These are phyloP conservation scores for Guillardia theta DNA, from an alignment of 78 protist species.

Conservation along the genomic window DNA sequence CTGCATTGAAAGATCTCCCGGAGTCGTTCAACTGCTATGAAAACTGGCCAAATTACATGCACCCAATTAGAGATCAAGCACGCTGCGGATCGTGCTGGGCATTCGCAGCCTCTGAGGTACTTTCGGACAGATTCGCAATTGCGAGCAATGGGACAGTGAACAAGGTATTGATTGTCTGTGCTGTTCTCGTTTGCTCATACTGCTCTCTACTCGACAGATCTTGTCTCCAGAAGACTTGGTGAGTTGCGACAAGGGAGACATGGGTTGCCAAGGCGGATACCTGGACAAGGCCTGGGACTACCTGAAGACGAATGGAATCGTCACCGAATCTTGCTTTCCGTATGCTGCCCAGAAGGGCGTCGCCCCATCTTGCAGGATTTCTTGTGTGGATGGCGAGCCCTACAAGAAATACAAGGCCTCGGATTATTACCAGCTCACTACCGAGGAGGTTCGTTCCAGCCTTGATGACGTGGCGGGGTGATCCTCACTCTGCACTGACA, in stretches of 20 bases:
- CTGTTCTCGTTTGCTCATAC: not conserved
- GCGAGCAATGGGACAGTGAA: not conserved
- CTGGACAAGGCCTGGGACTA: constrained; percentile 48
- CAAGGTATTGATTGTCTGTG: not conserved
- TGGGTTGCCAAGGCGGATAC: constrained; percentile 54
- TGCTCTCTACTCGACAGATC: not conserved
- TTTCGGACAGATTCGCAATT: not conserved
- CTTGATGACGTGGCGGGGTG: no score
- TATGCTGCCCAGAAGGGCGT: not conserved
- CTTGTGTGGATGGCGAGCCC: not conserved
- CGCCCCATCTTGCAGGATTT: not conserved
- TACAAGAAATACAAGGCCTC: not conserved
- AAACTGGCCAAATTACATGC: not conserved
- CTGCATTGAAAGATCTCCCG: not conserved
- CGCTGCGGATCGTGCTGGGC: constrained; percentile 67
- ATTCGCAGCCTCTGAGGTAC: constrained; percentile 44
- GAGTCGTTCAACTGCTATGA: not conserved
- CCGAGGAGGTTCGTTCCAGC: no score
- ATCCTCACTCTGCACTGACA: no score
- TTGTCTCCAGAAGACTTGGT: not conserved
- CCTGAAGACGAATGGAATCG: constrained; percentile 24
- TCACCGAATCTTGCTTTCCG: constrained; percentile 44
- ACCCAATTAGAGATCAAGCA: not conserved
- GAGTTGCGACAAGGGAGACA: not conserved
- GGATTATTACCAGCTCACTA: not conserved